phyloP scores from a whole-genome alignment of 1,139 yeast genomes.

The Candida sanyaensis region DNA sequence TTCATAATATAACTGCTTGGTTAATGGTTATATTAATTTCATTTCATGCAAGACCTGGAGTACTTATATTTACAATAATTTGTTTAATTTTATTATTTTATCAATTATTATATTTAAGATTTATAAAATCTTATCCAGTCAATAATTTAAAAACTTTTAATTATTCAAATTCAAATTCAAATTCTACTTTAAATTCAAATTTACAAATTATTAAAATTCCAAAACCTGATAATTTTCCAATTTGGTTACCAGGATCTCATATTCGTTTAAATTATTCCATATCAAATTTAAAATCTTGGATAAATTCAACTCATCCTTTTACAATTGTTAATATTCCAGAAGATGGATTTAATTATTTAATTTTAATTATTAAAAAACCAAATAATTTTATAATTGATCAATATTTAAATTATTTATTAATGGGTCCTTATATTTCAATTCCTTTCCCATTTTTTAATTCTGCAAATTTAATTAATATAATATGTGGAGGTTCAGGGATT shows the following conservation, averaged over 20 bases:
- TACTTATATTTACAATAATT: slow-evolving; percentile 22
- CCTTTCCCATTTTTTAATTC: slow-evolving; percentile 32
- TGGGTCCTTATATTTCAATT: slow-evolving; percentile 33
- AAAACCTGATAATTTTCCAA: slow-evolving; percentile 27
- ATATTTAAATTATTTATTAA: slow-evolving; percentile 19
- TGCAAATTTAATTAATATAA: slow-evolving; percentile 54
- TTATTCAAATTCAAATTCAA: too few relatives aligned
- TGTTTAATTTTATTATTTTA: slow-evolving; percentile 21
- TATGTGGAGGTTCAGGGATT: slow-evolving; percentile 89
- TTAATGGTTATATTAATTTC: slow-evolving; percentile 30
- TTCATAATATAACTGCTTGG: slow-evolving; percentile 35
- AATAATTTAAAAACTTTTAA: slow-evolving; percentile 14
- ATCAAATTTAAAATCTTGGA: slow-evolving; percentile 22
- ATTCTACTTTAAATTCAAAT: slow-evolving; percentile 21
- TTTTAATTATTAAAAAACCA: slow-evolving; percentile 25
- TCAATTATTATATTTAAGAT: slow-evolving; percentile 25
- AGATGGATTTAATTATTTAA: slow-evolving; percentile 18
- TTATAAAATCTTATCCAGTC: slow-evolving; percentile 13
- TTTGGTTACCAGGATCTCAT: slow-evolving; percentile 39
- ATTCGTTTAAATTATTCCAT: slow-evolving; percentile 27
- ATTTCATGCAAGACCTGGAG: slow-evolving; percentile 49
- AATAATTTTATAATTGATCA: slow-evolving; percentile 19
- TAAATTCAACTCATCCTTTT: slow-evolving; percentile 43
- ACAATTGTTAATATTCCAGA: slow-evolving; percentile 25
- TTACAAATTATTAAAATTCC: slow-evolving; percentile 28